phyloP scores from a whole-genome alignment of 768 basidiomycete genomes.

The Leccinellum rugosiceps region DNA sequence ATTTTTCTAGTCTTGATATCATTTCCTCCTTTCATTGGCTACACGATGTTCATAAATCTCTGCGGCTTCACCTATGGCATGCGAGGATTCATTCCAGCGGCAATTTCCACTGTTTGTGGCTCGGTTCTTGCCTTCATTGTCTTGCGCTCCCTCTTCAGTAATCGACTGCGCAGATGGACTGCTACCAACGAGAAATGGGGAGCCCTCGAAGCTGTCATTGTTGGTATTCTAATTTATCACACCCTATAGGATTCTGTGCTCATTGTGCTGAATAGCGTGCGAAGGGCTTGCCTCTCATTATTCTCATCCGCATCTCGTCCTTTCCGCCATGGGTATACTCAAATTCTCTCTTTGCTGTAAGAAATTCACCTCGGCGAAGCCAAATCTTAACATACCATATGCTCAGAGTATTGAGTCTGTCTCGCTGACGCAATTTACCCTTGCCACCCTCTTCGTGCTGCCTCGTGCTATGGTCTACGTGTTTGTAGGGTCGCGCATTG shows the following conservation, averaged over 20 bases:
- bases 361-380: conserved; percentile 24
- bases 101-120: conserved; percentile 58
- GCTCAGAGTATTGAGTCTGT: conserved; percentile 70
- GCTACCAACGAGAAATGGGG: conserved; percentile 68
- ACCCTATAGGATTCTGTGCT: background rate
- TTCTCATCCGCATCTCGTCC: conserved; percentile 77
- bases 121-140: conserved; percentile 59
- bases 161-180: conserved; percentile 57
- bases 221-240: conserved; percentile 32
- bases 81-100: conserved; percentile 68
- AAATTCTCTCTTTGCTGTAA: conserved; percentile 75
- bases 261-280: conserved; percentile 43
- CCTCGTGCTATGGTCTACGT: conserved; percentile 73
- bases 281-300: conserved; percentile 78
- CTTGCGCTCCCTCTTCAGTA: conserved; percentile 57
- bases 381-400: conserved; percentile 5
- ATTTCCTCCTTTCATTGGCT: conserved; percentile 33
- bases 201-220: conserved; percentile 72
- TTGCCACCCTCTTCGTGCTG: conserved; percentile 67
- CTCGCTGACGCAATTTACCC: conserved; percentile 67
- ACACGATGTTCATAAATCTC: conserved; percentile 44
- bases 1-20: conserved; percentile 23
- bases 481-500: conserved; percentile 77
- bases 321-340: conserved; percentile 88
- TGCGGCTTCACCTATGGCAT: conserved; percentile 85